phyloP scores from a whole-genome alignment of 1,284 basidiomycete species.

The Trametes pubescens region DNA sequence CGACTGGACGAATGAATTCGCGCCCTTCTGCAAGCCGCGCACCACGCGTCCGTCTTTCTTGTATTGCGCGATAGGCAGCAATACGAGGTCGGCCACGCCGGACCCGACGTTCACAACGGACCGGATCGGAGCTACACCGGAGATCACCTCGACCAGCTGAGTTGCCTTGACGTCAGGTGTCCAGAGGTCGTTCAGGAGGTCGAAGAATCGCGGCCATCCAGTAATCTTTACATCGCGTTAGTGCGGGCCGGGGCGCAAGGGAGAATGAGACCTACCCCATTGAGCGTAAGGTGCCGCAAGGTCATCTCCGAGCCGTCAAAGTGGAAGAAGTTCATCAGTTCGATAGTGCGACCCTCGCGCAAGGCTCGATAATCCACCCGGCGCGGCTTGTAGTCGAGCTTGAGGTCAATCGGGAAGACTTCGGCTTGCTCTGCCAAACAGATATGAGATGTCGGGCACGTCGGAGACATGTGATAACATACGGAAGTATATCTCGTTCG shows the following conservation, averaged over 20 bases:
- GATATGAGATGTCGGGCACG: not conserved
- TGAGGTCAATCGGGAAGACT: constrained; percentile 89
- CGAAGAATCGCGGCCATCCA: constrained; percentile 89
- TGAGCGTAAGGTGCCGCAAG: constrained; percentile 89
- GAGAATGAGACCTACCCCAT: constrained; percentile 64
- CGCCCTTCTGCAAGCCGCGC: constrained; percentile 93
- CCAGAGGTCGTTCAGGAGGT: constrained; percentile 96
- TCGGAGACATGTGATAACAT: constrained; percentile 40
- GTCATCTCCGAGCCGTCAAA: constrained; percentile 99
- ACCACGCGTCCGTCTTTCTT: constrained; percentile 95
- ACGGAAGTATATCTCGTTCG: constrained; percentile 81
- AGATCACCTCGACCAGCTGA: constrained; percentile 96
- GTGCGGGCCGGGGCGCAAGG: constrained; percentile 1
- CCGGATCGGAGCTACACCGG: constrained; percentile 95
- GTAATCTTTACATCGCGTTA: constrained; percentile 65
- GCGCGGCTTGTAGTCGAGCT: constrained; percentile 98
- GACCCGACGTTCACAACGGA: constrained; percentile 97
- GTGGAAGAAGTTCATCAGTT: constrained; percentile 99
- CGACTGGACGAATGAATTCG: constrained; percentile 90
- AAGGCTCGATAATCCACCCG: constrained; percentile 95
- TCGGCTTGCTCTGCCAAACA: constrained; percentile 78
- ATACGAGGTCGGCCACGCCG: constrained; percentile 93
- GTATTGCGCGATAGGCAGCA: constrained; percentile 97
- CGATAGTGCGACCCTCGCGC: constrained; percentile 90
- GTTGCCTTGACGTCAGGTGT: constrained; percentile 99